phyloP scores from a whole-genome alignment of 805 yeast genomes.

The Saccharomycopsis capsularis region DNA sequence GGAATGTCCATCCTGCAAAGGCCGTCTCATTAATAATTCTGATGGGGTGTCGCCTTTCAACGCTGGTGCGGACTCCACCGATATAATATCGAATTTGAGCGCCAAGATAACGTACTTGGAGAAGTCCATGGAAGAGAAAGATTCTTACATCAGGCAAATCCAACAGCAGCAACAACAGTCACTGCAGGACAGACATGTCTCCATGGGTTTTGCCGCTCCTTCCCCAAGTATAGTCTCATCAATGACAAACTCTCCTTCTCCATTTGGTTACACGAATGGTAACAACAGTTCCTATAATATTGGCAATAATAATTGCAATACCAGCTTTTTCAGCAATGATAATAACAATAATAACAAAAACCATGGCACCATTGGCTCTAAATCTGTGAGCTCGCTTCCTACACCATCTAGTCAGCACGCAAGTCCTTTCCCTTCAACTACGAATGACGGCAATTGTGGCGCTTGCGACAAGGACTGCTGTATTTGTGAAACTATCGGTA shows the following conservation, averaged over 20 bases:
- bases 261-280: neutral
- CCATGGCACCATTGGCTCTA: conserved; percentile 1
- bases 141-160: neutral
- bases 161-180: neutral
- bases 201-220: neutral
- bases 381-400: conserved; percentile 11
- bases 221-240: neutral
- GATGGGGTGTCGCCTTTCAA: neutral
- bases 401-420: conserved; percentile 19
- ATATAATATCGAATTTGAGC: conserved; percentile 7
- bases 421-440: conserved; percentile 20
- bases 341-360: conserved; percentile 11
- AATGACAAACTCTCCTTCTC: neutral
- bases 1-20: conserved; percentile 4
- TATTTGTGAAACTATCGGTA: conserved; percentile 44
- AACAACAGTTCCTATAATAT: neutral
- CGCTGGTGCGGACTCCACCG: neutral
- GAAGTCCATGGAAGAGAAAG: conserved; percentile 9
- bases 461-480: conserved; percentile 66
- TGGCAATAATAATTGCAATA: neutral
- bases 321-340: neutral
- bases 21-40: neutral
- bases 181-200: neutral
- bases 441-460: conserved; percentile 42
- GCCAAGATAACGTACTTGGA: conserved; percentile 12